A percentile compares a stretch with the other conserved stretches of the same genome.
Conservation (phyloP, 352 stramenopile species). For the Phytophthora pseudosyringae region DNA sequence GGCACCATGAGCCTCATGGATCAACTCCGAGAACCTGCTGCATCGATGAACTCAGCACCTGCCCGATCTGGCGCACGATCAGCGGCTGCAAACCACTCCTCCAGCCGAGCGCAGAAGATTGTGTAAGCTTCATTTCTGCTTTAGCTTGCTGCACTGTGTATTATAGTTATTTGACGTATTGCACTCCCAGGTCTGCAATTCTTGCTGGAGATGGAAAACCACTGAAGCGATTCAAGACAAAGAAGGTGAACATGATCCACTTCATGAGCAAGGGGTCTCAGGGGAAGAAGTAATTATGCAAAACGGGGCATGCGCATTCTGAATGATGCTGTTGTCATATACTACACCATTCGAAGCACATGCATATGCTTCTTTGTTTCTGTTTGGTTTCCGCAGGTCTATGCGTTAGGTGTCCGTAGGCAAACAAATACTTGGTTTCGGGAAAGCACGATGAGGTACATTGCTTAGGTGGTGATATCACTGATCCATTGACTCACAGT, state of each 20-base stretch:
- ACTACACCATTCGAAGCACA: too few relatives aligned
- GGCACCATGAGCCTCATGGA: slow-evolving; percentile 42
- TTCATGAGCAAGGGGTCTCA: slow-evolving; percentile 69
- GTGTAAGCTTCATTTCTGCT: slow-evolving; percentile 42
- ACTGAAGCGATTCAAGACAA: slow-evolving; percentile 42
- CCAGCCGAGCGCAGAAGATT: slow-evolving; percentile 59
- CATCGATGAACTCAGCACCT: slow-evolving; percentile 20
- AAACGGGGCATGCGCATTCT: too few relatives aligned
- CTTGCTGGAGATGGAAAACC: slow-evolving; percentile 32
- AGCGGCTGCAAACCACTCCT: slow-evolving; percentile 18
- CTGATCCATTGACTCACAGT: too few relatives aligned
- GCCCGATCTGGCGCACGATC: slow-evolving; percentile 1
- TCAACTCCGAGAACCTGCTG: slow-evolving; percentile 34
- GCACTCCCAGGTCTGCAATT: slow-evolving; percentile 41
- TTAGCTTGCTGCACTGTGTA: slow-evolving; percentile 8
- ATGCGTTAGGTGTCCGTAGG: too few relatives aligned
- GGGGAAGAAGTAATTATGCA: slow-evolving; percentile 25
- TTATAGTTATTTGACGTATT: slow-evolving; percentile 3
- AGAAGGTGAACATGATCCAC: slow-evolving; percentile 85
- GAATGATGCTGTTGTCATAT: too few relatives aligned
- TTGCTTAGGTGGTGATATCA: too few relatives aligned
- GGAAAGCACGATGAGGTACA: too few relatives aligned
- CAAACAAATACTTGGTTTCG: too few relatives aligned
- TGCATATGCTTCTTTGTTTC: too few relatives aligned
- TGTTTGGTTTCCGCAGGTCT: too few relatives aligned